Evolutionary conservation across 345 rosid genomes (phyloP), one percentile per base, ranked within the genome.

Genomic region (Citrus reticulata): DNA sequence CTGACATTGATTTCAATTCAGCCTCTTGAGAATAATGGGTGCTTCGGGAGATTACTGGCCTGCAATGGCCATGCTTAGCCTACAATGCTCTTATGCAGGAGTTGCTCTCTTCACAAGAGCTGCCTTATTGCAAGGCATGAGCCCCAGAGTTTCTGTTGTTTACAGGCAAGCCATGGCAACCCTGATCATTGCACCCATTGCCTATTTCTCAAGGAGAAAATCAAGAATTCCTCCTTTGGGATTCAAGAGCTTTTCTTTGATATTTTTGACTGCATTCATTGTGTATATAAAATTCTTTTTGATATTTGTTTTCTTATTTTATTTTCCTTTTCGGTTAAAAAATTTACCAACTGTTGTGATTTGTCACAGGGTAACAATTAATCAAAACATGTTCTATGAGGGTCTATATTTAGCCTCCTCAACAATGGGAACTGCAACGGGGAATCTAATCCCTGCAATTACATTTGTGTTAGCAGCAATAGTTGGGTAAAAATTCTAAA

Each of bases 91-190:
- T 24, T 82, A 84, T 51, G 83, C 90, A 62, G 72, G 65, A 1
- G 77, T 75, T 17, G 19, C 82, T 55, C 87, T 89, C 46, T 24
- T 69, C 39, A 66, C 76, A 4, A 85, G 87, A 76, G 87, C 84
- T 25, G 84, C 87, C 55, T 74, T 89, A 13, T 9, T 84, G 9
- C 81, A 79, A 54, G 90, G 91, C 25, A 73, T 82, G 84, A 89
- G 79, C 64, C 88, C 90, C 2, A 64, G 84, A 16, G 86, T 87
- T 4, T 84, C 78, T 55, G 76, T 85, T 20, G 80, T 87, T 55
- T 89, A 87, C 63, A 77, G 91, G 49, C 86, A 85, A 70, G 84
- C 78, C 73, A 35, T 83, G 0, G 87, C 91, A 49, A 78, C 90
- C 32, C 55, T 82, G 39, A 54, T 79, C 79, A 81, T 84, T 59